Evolutionary conservation across 73 alveolate species (phyloP).

Genomic region (Paramecium sexaurelia): DNA sequence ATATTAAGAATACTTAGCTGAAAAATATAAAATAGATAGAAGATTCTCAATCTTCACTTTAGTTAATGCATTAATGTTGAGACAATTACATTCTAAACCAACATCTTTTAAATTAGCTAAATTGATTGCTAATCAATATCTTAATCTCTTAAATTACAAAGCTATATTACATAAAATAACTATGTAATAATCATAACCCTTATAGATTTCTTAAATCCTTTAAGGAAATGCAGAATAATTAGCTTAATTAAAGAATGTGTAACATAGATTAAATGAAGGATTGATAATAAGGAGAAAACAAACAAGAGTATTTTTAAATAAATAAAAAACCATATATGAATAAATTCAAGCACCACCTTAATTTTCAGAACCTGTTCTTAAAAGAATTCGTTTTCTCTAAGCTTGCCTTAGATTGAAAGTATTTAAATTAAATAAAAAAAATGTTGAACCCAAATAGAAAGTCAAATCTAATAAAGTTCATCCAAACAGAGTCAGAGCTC

Average conservation of each 20-base stretch:
- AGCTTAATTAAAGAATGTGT: background rate
- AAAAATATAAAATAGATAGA: constrained; percentile 20
- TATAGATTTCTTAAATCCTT: background rate
- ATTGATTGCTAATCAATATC: constrained; percentile 3
- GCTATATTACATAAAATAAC: background rate
- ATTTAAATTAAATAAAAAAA: constrained; percentile 25
- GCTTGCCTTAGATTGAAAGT: constrained; percentile 27
- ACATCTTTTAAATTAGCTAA: constrained; percentile 20
- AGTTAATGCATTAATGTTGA: constrained; percentile 34
- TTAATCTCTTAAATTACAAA: constrained; percentile 44
- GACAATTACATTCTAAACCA: background rate
- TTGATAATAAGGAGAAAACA: background rate
- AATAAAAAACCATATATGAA: background rate
- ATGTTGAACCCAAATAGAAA: background rate
- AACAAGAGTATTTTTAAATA: background rate
- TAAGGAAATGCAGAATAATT: constrained; percentile 4
- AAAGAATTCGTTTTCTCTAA: constrained; percentile 7
- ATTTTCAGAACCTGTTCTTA: constrained; percentile 18
- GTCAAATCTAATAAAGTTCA: background rate
- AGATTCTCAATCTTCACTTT: constrained; percentile 36
- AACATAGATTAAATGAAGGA: constrained; percentile 37
- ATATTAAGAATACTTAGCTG: background rate
- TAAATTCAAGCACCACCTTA: background rate
- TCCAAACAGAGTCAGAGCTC: constrained; percentile 24
- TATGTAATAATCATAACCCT: background rate